Percentiles rank a stretch among this genome's conserved stretches.
These are phyloP conservation scores for Pluteus cervinus DNA, from an alignment of 768 basidiomycete species.

Conservation along the genomic window DNA sequence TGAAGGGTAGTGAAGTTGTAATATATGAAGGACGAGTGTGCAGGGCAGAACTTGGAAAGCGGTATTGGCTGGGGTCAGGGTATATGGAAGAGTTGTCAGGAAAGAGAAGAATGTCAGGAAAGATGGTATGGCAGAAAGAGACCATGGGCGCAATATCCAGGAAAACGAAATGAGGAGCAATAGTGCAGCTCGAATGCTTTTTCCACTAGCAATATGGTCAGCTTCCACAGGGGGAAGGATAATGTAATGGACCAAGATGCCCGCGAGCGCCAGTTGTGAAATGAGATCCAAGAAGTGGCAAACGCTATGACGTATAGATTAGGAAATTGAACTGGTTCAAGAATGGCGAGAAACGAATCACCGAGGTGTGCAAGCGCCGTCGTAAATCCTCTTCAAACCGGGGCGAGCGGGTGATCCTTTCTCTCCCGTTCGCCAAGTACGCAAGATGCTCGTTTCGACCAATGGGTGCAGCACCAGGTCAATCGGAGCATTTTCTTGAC, in stretches of 20 bases:
- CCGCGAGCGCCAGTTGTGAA: slow-evolving; percentile 28
- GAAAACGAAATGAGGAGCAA: slow-evolving; percentile 34
- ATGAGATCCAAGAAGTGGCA: slow-evolving; percentile 38
- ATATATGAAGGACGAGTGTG: slow-evolving; percentile 32
- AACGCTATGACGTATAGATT: slow-evolving; percentile 23
- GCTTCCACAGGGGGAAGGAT: slow-evolving; percentile 32
- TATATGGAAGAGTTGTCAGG: slow-evolving; percentile 31
- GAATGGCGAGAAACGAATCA: slow-evolving; percentile 14
- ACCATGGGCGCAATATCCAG: slow-evolving; percentile 25
- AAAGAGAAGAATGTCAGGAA: slow-evolving; percentile 35
- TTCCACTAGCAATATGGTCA: slow-evolving; percentile 14
- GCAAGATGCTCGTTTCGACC: slow-evolving; percentile 28
- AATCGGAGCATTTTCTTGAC: slow-evolving; percentile 22
- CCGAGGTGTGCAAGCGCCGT: slow-evolving; percentile 41
- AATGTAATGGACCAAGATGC: slow-evolving; percentile 32
- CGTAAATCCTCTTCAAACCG: slow-evolving; percentile 16
- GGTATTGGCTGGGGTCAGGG: slow-evolving; percentile 32
- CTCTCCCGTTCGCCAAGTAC: slow-evolving; percentile 33
- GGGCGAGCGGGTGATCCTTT: slow-evolving; percentile 1
- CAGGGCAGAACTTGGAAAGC: slow-evolving; percentile 37
- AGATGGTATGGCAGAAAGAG: slow-evolving; percentile 25
- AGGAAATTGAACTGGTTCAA: background rate
- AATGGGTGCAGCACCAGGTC: slow-evolving; percentile 35
- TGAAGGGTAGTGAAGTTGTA: slow-evolving; percentile 40
- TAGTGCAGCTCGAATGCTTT: slow-evolving; percentile 28